phyloP scores from a whole-genome alignment of 768 basidiomycete genomes.

The Chalciporus sphaerocephalus region DNA sequence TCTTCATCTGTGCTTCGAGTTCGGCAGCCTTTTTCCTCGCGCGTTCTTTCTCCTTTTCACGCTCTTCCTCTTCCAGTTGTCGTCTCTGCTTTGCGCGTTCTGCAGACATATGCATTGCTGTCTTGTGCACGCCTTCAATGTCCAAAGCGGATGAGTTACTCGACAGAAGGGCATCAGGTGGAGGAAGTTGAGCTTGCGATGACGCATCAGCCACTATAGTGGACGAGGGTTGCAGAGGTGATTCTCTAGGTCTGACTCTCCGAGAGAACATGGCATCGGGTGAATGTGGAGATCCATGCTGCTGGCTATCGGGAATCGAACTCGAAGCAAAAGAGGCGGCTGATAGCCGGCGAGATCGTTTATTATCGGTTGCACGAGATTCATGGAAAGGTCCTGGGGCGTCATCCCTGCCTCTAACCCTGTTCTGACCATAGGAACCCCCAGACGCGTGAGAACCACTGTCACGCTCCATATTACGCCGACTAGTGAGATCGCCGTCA shows the following conservation, averaged over 20 bases:
- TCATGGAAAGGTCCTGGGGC: constrained; percentile 15
- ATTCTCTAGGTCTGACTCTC: constrained; percentile 44
- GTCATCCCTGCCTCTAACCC: constrained; percentile 16
- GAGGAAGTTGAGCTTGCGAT: constrained; percentile 32
- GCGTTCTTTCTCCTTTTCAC: constrained; percentile 75
- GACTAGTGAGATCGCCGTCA: constrained; percentile 15
- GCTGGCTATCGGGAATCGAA: constrained; percentile 19
- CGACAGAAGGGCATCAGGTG: constrained; percentile 32
- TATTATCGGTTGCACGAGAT: constrained; percentile 15
- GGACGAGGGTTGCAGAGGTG: constrained; percentile 34
- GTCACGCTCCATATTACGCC: constrained; percentile 20
- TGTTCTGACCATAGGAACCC: constrained; percentile 19
- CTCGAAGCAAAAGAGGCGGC: constrained; percentile 16
- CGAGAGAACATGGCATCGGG: constrained; percentile 18
- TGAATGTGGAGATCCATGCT: constrained; percentile 18
- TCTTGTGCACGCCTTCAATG: constrained; percentile 65
- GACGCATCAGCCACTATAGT: constrained; percentile 17
- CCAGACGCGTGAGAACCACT: constrained; percentile 5
- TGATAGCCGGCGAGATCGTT: constrained; percentile 23
- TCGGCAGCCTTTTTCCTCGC: constrained; percentile 77
- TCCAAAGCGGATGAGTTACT: constrained; percentile 35
- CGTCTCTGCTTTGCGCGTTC: constrained; percentile 77
- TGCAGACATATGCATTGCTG: constrained; percentile 79
- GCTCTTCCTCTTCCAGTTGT: constrained; percentile 78
- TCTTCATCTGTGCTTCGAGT: constrained; percentile 62